Conservation (phyloP, 2,329 filamentous ascomycete species). For the Pseudogymnoascus sp. region DNA sequence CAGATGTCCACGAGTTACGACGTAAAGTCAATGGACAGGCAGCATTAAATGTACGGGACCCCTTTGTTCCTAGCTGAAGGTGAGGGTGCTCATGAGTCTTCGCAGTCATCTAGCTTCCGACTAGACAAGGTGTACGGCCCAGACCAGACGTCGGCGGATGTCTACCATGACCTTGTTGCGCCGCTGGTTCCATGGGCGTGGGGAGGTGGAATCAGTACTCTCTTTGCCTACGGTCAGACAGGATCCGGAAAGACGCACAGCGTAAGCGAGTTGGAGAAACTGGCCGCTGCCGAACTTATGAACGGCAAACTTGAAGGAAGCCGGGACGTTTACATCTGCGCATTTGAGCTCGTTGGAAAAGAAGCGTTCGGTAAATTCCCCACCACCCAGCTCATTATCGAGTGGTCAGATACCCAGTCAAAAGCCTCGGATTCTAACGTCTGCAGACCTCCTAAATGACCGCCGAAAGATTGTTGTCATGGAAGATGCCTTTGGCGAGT, state of each 20-base stretch:
- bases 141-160: slow-evolving; percentile 11
- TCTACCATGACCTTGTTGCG: slow-evolving; percentile 15
- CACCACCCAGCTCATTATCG: slow-evolving; percentile 12
- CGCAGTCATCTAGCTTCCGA: slow-evolving; percentile 15
- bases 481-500: slow-evolving; percentile 39
- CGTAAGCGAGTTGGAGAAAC: slow-evolving; percentile 35
- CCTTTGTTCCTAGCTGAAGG: background rate
- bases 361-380: slow-evolving; percentile 42
- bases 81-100: slow-evolving; percentile 23
- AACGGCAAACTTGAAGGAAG: slow-evolving; percentile 79
- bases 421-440: background rate
- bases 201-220: slow-evolving; percentile 41
- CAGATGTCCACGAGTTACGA: slow-evolving; percentile 11
- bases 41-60: background rate
- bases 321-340: slow-evolving; percentile 84
- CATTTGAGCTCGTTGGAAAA: slow-evolving; percentile 86
- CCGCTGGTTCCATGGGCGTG: slow-evolving; percentile 38
- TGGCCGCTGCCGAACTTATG: slow-evolving; percentile 47
- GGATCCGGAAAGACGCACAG: slow-evolving; percentile 43
- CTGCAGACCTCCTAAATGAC: slow-evolving; percentile 35
- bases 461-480: slow-evolving; percentile 37
- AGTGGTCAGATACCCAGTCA: background rate
- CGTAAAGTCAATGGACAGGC: slow-evolving; percentile 10
- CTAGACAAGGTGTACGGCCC: slow-evolving; percentile 14
- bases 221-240: slow-evolving; percentile 44